These are phyloP conservation scores for Boletus speciosus DNA, from an alignment of 768 basidiomycete genomes.

Conservation along the genomic window DNA sequence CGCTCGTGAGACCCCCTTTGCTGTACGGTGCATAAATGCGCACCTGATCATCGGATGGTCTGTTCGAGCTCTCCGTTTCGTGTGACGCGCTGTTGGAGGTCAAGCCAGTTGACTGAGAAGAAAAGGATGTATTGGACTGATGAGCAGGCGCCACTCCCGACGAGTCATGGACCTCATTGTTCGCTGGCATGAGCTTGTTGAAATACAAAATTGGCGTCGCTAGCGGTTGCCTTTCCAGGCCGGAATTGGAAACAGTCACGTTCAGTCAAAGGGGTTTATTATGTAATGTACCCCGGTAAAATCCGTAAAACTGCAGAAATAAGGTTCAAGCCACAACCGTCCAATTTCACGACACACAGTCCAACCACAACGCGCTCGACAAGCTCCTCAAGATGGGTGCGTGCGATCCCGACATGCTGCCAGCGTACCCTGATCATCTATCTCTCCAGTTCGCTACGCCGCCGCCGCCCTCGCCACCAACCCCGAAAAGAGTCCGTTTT, in stretches of 20 bases:
- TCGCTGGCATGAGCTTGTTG: conserved; percentile 24
- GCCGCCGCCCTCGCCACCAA: conserved; percentile 82
- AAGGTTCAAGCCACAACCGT: conserved; percentile 33
- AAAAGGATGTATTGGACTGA: conserved; percentile 27
- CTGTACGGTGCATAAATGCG: conserved; percentile 2
- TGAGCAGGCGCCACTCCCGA: conserved; percentile 18
- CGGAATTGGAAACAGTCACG: background rate
- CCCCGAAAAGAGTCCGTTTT: conserved; percentile 87
- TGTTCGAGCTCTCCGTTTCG: conserved; percentile 22
- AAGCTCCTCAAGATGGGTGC: conserved; percentile 63
- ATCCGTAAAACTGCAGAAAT: conserved; percentile 27
- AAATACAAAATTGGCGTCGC: background rate
- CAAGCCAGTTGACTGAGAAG: conserved; percentile 29
- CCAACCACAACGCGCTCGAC: conserved; percentile 36
- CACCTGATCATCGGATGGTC: conserved; percentile 30
- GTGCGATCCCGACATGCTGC: conserved; percentile 31
- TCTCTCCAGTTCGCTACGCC: conserved; percentile 81
- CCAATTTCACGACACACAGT: conserved; percentile 60
- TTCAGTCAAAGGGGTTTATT: background rate
- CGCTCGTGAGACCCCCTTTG: conserved; percentile 3
- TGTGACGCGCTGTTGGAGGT: conserved; percentile 22
- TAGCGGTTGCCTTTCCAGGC: background rate
- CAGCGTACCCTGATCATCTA: conserved; percentile 17
- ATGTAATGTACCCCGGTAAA: conserved; percentile 12
- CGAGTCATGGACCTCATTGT: conserved; percentile 27